Evolutionary conservation across 495 filamentous ascomycete genomes (phyloP), one percentile per base, ranked within the genome.

Genomic region (Collariella sp.): DNA sequence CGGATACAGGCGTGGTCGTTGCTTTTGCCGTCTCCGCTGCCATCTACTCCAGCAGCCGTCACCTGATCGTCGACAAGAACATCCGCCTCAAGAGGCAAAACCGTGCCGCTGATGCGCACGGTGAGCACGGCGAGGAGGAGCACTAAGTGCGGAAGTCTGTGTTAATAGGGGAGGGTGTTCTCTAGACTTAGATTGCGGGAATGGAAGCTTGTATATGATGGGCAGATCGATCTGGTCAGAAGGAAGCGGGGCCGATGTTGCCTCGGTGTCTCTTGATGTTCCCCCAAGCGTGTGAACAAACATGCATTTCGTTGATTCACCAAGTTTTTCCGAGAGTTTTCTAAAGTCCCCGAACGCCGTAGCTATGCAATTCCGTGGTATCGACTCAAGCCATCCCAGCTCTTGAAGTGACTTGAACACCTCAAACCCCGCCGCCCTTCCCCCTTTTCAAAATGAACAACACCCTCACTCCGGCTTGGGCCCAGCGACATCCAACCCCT

Each of bases 401-500:
- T n/a, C n/a, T n/a, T n/a, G n/a, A n/a, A n/a, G n/a, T n/a, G n/a
- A 24, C 20, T 31, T 12, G 34, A 45, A 35, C 26, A 16, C 15
- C n/a, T 24, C 29, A 9, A 33, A 12, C 15, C 39, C 7, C 7
- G 4, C n/a, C 24, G 16, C 13, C 16, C 26, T 18, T 24, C 5
- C 7, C n/a, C 19, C 9, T 1, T 36, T 18, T 3, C 39, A 31
- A 2, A 39, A 7, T 18, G 4, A 39, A 31, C 11, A 20, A 31
- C 10, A 3, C 4, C 6, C 49, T 83, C 71, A 90, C 64, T 83
- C 84, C 31, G 82, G 86, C 65, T 88, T 89, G 16, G 93, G 93
- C 29, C 93, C 93, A 44, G 93, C 93, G 62, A 95, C 87, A 69
- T 96, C 93, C 46, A 95, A 75, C 38, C 89, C 88, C 67, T 96